Percentiles rank a stretch among this genome's conserved stretches.
phyloP scores from a whole-genome alignment of 2,329 filamentous ascomycete genomes.

The Xylariales sp. region DNA sequence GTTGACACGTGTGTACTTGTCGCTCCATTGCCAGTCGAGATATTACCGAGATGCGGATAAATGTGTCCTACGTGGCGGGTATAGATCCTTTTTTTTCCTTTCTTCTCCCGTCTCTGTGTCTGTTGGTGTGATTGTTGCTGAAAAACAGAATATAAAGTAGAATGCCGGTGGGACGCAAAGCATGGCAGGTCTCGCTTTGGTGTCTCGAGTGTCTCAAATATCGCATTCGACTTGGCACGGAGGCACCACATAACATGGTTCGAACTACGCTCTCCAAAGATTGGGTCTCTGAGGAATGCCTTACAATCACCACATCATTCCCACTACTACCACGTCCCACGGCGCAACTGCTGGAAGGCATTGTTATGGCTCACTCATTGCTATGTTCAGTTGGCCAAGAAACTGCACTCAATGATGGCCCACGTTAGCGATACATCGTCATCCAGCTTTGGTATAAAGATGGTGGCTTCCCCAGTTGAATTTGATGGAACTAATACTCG shows the following conservation, averaged over 20 bases:
- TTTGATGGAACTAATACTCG: constrained; percentile 26
- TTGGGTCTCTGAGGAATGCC: constrained; percentile 47
- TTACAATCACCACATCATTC: constrained; percentile 47
- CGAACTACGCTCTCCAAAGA: neutral
- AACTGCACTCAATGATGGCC: constrained; percentile 36
- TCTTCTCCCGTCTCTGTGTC: too few species aligned
- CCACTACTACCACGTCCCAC: constrained; percentile 24
- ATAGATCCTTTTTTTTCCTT: neutral
- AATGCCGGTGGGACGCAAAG: constrained; percentile 24
- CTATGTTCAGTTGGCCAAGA: constrained; percentile 31
- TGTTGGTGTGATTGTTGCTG: neutral
- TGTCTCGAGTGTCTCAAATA: constrained; percentile 29
- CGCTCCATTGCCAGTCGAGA: neutral
- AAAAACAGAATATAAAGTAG: constrained; percentile 4
- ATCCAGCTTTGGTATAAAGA: constrained; percentile 49
- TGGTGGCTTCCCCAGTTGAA: constrained; percentile 29
- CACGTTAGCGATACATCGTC: constrained; percentile 45
- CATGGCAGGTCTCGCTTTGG: constrained; percentile 37
- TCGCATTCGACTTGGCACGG: constrained; percentile 38
- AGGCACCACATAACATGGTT: constrained; percentile 37
- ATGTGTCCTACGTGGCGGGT: neutral
- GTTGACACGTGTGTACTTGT: neutral
- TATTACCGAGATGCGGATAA: neutral
- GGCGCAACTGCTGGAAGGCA: constrained; percentile 8
- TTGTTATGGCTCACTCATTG: constrained; percentile 38